These are phyloP conservation scores for Acanthamoeba divionensis DNA, from an alignment of 208 protist genomes.

Conservation along the genomic window DNA sequence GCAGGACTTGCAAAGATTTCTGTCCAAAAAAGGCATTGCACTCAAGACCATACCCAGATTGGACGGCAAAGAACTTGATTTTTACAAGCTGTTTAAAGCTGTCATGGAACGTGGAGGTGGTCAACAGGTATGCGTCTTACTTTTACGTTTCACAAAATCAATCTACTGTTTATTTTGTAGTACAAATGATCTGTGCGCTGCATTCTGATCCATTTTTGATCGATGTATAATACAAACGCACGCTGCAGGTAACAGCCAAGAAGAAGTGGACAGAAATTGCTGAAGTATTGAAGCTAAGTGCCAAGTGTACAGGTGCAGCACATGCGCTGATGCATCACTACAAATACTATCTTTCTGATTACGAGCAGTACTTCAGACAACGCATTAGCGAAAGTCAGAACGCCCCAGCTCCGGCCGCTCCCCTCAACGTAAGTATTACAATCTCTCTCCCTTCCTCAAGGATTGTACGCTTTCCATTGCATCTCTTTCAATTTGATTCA, in stretches of 20 bases:
- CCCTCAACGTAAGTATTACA: neutral
- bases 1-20: neutral
- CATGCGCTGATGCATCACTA: conserved; percentile 17
- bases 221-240: no score
- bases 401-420: neutral
- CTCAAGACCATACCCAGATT: conserved; percentile 25
- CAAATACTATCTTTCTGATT: neutral
- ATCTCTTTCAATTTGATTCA: neutral
- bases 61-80: conserved; percentile 52
- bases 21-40: conserved; percentile 36
- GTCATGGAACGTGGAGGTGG: conserved; percentile 54
- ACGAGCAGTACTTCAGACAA: neutral
- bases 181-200: neutral
- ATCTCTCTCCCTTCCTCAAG: neutral
- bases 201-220: neutral
- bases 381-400: neutral
- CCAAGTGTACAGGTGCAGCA: neutral
- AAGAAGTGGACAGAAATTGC: conserved; percentile 9
- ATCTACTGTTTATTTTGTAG: neutral
- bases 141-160: neutral
- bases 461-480: no score
- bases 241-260: neutral
- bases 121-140: neutral
- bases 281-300: neutral
- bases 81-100: conserved; percentile 56